Evolutionary conservation across 441 rosid species (phyloP), one percentile per base, ranked within the genome.

Genomic region (Erysimum pusillum): DNA sequence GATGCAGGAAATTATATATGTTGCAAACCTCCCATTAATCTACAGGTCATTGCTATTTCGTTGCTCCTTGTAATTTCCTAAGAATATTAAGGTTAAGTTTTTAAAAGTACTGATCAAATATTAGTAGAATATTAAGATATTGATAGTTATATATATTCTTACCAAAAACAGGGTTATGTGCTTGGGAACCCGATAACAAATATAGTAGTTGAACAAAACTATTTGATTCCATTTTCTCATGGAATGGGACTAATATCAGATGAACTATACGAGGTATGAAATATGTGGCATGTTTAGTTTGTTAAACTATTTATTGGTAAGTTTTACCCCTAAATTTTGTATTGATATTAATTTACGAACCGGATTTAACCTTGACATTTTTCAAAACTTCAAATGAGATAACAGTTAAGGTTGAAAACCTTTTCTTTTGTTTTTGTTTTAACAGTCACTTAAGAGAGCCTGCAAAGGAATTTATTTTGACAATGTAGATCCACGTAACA

Each of bases 371-470:
- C n/a, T n/a, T n/a, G n/a, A n/a, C n/a, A n/a, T n/a, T 22, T 22
- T 22, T 22, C 2, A 22, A 1, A 69, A 15, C 31, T 44, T 57
- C 2, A 60, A 60, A 18, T 15, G 45, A 39, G 10, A 9, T 15
- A 12, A 34, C 32, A 71, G 46, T 35, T 25, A 1, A 1, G 28
- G 10, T 46, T 46, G 22, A 12, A 32, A 17, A 15, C 13, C 3
- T 34, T 8, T 32, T 15, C 35, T 56, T 41, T 22, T 22, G 25
- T 2, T 22, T 22, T 22, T 22, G 25, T 22, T 22, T 22, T 22
- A 22, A 1, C 80, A 90, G 94, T 83, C 88, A 35, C 9, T 85
- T 76, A 76, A 73, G 73, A 81, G 45, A 69, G 73, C 17, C 22
- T 91, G 95, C 60, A 61, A 71, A 20, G 86, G 82, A 39, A 63